A percentile compares a stretch with the other conserved stretches of the same genome.
phyloP scores from a whole-genome alignment of 2,329 filamentous ascomycete species.

The Drechslera avenae region DNA sequence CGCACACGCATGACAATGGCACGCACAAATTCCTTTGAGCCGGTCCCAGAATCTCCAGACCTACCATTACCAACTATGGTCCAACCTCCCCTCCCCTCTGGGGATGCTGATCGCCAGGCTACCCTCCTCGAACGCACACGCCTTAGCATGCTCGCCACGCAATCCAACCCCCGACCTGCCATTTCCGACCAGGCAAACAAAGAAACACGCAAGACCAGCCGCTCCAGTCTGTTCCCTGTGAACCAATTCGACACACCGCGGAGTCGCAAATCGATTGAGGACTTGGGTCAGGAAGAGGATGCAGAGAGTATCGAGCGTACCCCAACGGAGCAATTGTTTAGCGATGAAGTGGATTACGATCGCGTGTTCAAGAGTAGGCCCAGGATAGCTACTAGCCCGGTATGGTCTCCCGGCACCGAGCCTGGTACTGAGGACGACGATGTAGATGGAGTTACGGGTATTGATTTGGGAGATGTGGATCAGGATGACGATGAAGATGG shows the following conservation, averaged over 20 bases:
- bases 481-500: conserved; percentile 34
- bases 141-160: conserved; percentile 73
- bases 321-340: conserved; percentile 71
- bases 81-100: conserved; percentile 19
- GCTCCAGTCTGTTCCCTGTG: conserved; percentile 51
- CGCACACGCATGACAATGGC: conserved; percentile 56
- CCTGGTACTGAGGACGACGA: conserved; percentile 40
- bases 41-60: conserved; percentile 32
- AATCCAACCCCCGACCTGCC: conserved; percentile 44
- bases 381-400: conserved; percentile 76
- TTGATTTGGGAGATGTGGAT: conserved; percentile 22
- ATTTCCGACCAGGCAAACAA: conserved; percentile 10
- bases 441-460: conserved; percentile 14
- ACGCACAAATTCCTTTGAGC: conserved; percentile 34
- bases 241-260: conserved; percentile 63
- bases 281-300: conserved; percentile 16
- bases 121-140: conserved; percentile 74
- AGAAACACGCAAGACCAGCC: conserved; percentile 34
- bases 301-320: conserved; percentile 45
- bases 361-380: conserved; percentile 86
- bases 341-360: conserved; percentile 74
- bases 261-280: conserved; percentile 36
- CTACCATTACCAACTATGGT: conserved; percentile 19
- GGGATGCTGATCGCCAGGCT: conserved; percentile 32
- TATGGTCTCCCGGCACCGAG: conserved; percentile 43